Percentiles rank a stretch among this genome's conserved stretches.
These are phyloP conservation scores for Hanseniaspora pseudoguilliermondii DNA, from an alignment of 805 yeast species.

Conservation along the genomic window DNA sequence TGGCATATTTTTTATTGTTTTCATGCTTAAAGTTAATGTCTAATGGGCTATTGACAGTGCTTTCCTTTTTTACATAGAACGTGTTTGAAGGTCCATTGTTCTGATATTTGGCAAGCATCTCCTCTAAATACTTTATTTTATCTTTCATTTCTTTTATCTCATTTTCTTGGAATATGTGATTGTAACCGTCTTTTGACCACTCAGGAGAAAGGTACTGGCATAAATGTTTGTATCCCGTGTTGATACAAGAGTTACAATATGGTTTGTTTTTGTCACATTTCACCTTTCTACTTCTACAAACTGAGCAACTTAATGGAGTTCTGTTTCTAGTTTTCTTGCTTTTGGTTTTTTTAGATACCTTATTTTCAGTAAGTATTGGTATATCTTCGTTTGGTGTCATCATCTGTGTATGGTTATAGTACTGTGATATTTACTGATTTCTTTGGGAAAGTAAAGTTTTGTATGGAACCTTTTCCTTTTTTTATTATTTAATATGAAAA, in stretches of 20 bases:
- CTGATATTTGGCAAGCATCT: slow-evolving; percentile 29
- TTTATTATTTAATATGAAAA: background rate
- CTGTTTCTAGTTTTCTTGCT: slow-evolving; percentile 33
- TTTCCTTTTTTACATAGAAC: background rate
- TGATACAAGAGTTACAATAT: slow-evolving; percentile 43
- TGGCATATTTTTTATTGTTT: slow-evolving; percentile 16
- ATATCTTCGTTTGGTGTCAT: background rate
- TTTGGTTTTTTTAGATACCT: background rate
- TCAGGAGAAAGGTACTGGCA: slow-evolving; percentile 47
- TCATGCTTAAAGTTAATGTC: background rate
- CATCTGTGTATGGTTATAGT: background rate
- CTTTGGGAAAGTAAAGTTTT: too few relatives aligned
- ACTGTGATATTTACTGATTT: too few relatives aligned
- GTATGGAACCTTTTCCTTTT: background rate
- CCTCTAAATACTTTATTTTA: slow-evolving; percentile 42
- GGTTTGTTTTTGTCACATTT: slow-evolving; percentile 42
- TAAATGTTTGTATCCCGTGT: slow-evolving; percentile 45
- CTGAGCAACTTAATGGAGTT: slow-evolving; percentile 36
- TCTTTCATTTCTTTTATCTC: slow-evolving; percentile 43
- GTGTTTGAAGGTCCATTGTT: slow-evolving; percentile 14
- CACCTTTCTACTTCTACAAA: slow-evolving; percentile 39
- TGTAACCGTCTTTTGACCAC: slow-evolving; percentile 44
- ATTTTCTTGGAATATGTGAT: slow-evolving; percentile 34
- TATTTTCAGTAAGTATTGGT: background rate
- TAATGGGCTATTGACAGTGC: background rate